Evolutionary conservation across 345 rosid species (phyloP), one percentile per base, ranked within the genome.

Genomic region (Rhizophora mangle): DNA sequence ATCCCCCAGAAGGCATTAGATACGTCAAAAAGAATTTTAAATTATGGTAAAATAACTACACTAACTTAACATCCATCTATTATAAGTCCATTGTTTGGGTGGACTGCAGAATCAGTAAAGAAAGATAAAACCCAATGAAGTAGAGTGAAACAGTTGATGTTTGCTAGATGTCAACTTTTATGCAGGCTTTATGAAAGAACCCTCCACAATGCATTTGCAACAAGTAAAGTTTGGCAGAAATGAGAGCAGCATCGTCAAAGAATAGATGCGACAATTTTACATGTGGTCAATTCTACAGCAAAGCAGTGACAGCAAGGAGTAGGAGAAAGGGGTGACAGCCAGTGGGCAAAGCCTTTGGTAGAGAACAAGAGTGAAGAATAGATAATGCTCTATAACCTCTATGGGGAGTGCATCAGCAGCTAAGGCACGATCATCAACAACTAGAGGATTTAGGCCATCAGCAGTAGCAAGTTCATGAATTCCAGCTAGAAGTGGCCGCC

Each of bases 381-480:
- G 67, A 60, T 59, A 64, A 76, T 71, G 67, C 67, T 69, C 68
- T 55, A 56, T 65, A 77, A 96, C 99, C 99, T 96, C 98, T 57
- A 89, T 49, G 32, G 97, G 98, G 71, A 89, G 87, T 62, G 90
- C 83, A 78, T 96, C 99, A 68, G 93, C 96, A 74, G 98, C 94
- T 83, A 96, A 80, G 61, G 99, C 94, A 67, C 88, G 96, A 80
- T 92, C 98, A 82, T 96, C 99, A 68, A 82, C 89, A 52, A 76
- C 81, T 79, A 96, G 99, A 80, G 99, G 99, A 85, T 96, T 96
- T 83, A 84, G 81, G 70, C 99, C 98, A 74, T 92, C 99, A 71
- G 96, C 87, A 61, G 92, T 90, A 65, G 96, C 96, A 80, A 96
- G 98, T 81, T 96, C 99, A 85, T 89, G 96, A 83, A 92, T 92